These are phyloP conservation scores for Haberlea rhodopensis DNA, from an alignment of 257 asterid genomes.

Conservation along the genomic window DNA sequence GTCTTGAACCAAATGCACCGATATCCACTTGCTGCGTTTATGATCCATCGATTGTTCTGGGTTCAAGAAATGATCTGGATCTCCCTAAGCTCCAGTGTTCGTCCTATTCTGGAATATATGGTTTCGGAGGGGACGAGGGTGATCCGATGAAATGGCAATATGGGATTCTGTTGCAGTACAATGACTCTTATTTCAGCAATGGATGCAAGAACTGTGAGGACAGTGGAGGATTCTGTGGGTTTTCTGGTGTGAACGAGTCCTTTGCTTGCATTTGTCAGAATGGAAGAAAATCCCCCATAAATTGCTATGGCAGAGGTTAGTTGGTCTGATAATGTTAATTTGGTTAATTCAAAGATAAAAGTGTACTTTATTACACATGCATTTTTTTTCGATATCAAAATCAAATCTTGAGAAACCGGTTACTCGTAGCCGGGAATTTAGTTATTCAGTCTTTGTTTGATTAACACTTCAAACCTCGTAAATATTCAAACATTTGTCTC, in stretches of 20 bases:
- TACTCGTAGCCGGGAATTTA: too few relatives aligned
- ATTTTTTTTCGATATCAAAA: too few relatives aligned
- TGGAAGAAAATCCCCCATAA: conserved; percentile 52
- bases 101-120: conserved; percentile 58
- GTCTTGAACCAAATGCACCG: conserved; percentile 52
- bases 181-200: conserved; percentile 30
- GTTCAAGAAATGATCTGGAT: conserved; percentile 47
- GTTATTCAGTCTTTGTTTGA: too few relatives aligned
- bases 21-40: conserved; percentile 66
- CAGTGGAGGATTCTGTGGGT: conserved; percentile 70
- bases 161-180: conserved; percentile 51
- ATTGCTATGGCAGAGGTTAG: conserved; percentile 69
- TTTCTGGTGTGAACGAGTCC: conserved; percentile 36
- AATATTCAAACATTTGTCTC: too few relatives aligned
- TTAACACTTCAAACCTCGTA: too few relatives aligned
- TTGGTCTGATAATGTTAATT: not conserved
- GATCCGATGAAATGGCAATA: conserved; percentile 76
- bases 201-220: conserved; percentile 65
- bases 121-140: conserved; percentile 73
- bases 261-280: conserved; percentile 61
- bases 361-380: too few relatives aligned
- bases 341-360: not conserved
- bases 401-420: too few relatives aligned
- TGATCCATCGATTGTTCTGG: conserved; percentile 34
- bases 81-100: conserved; percentile 77